Conservation (phyloP, 2,329 filamentous ascomycete genomes). For the Capronia americana region DNA sequence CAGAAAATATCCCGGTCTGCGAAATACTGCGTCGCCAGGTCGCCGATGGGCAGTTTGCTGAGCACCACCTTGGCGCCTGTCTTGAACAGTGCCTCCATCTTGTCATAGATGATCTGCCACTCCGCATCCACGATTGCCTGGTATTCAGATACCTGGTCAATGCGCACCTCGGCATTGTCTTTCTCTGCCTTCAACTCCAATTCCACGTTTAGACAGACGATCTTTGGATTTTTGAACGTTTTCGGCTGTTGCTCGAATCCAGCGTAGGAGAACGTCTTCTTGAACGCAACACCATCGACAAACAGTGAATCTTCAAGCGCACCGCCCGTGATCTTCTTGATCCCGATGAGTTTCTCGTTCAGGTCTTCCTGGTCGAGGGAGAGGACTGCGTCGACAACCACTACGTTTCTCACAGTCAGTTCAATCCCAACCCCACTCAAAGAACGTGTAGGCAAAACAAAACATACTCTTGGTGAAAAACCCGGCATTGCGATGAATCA, state of each 20-base stretch:
- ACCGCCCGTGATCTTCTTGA: constrained; percentile 98
- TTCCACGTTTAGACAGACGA: constrained; percentile 97
- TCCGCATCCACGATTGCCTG: constrained; percentile 99
- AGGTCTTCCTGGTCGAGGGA: constrained; percentile 95
- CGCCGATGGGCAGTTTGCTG: constrained; percentile 95
- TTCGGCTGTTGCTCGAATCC: constrained; percentile 99
- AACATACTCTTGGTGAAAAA: constrained; percentile 95
- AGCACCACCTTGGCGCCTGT: constrained; percentile 97
- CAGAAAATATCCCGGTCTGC: constrained; percentile 98
- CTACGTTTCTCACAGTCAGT: constrained; percentile 53
- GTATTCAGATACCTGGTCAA: constrained; percentile 98
- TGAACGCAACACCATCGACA: constrained; percentile 97
- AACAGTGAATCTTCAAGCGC: constrained; percentile 95
- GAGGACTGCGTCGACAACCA: constrained; percentile 97
- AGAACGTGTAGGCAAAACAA: background rate
- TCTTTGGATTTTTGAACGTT: constrained; percentile 90
- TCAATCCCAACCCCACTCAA: background rate
- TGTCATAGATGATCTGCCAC: constrained; percentile 99
- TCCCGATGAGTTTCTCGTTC: constrained; percentile 95
- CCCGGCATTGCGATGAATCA: constrained; percentile 94
- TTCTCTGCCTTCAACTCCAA: constrained; percentile 98
- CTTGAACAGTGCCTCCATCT: constrained; percentile 91
- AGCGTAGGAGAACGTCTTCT: constrained; percentile 99
- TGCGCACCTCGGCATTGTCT: constrained; percentile 97
- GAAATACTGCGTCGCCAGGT: constrained; percentile 93